Percentiles rank a stretch among this genome's conserved stretches.
Evolutionary conservation across 495 filamentous ascomycete species (phyloP).

Genomic region (Friedmanniomyces endolithicus): DNA sequence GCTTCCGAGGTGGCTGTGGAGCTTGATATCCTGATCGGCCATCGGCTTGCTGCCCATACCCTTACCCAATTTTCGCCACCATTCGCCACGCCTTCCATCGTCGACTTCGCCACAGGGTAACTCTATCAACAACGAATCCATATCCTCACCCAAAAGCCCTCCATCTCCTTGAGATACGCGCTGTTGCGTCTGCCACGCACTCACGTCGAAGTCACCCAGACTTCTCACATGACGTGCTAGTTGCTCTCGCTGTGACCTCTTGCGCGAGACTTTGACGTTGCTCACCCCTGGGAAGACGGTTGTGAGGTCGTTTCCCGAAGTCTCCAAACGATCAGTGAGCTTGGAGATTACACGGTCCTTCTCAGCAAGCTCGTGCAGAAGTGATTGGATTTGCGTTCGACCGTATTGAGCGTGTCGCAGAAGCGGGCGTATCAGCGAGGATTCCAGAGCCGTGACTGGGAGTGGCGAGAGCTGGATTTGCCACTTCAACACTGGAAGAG

Average conservation of each 20-base stretch:
- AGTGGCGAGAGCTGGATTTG: constrained; percentile 5
- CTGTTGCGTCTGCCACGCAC: constrained; percentile 9
- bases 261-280: constrained; percentile 16
- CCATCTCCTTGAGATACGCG: background rate
- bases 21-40: background rate
- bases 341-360: constrained; percentile 26
- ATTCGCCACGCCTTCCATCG: background rate
- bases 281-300: constrained; percentile 22
- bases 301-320: constrained; percentile 21
- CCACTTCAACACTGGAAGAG: constrained; percentile 18
- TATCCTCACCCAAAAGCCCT: background rate
- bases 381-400: constrained; percentile 8
- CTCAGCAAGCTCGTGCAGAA: constrained; percentile 16
- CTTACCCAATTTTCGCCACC: background rate
- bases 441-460: background rate
- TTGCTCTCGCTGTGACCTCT: constrained; percentile 16
- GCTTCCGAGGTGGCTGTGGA: background rate
- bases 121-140: constrained; percentile 7
- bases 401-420: constrained; percentile 4
- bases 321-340: constrained; percentile 23
- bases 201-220: constrained; percentile 20
- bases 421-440: constrained; percentile 16
- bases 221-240: constrained; percentile 22
- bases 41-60: background rate
- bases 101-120: background rate